These are phyloP conservation scores for Hymenoscyphus occultus DNA, from an alignment of 2,329 filamentous ascomycete species.

Conservation along the genomic window DNA sequence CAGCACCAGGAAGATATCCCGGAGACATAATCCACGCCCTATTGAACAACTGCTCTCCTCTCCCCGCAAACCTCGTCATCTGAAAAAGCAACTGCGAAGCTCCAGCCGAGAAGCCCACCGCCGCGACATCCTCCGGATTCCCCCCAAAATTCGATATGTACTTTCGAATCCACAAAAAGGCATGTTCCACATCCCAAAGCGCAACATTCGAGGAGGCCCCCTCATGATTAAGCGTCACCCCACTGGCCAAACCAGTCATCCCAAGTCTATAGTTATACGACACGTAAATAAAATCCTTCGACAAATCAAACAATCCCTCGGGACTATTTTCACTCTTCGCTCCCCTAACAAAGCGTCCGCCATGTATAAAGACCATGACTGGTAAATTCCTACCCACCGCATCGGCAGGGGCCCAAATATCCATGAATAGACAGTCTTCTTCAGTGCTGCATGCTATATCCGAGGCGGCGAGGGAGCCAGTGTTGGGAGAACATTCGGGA, in stretches of 20 bases:
- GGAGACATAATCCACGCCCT: constrained; percentile 37
- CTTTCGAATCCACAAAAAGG: constrained; percentile 48
- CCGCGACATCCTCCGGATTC: constrained; percentile 44
- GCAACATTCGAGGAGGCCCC: constrained; percentile 30
- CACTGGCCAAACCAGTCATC: constrained; percentile 34
- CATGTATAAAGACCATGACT: constrained; percentile 36
- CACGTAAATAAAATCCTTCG: constrained; percentile 35
- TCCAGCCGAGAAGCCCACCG: constrained; percentile 51
- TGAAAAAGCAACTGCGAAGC: constrained; percentile 40
- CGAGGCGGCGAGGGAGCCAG: constrained; percentile 34
- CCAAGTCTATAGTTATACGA: constrained; percentile 38
- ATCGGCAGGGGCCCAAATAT: constrained; percentile 32
- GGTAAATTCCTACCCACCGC: constrained; percentile 31
- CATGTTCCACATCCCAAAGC: constrained; percentile 43
- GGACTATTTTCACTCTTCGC: constrained; percentile 37
- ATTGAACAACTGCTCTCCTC: constrained; percentile 34
- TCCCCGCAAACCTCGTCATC: constrained; percentile 36
- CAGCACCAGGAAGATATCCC: constrained; percentile 38
- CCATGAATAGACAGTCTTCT: constrained; percentile 34
- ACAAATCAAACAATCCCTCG: constrained; percentile 37
- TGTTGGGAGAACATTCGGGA: constrained; percentile 36
- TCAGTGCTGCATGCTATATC: constrained; percentile 36
- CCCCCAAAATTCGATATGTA: constrained; percentile 46
- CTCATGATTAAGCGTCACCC: constrained; percentile 33
- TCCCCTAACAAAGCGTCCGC: constrained; percentile 33